These are phyloP conservation scores for Fusarium sp. DNA, from an alignment of 2,329 filamentous ascomycete genomes.

Conservation along the genomic window DNA sequence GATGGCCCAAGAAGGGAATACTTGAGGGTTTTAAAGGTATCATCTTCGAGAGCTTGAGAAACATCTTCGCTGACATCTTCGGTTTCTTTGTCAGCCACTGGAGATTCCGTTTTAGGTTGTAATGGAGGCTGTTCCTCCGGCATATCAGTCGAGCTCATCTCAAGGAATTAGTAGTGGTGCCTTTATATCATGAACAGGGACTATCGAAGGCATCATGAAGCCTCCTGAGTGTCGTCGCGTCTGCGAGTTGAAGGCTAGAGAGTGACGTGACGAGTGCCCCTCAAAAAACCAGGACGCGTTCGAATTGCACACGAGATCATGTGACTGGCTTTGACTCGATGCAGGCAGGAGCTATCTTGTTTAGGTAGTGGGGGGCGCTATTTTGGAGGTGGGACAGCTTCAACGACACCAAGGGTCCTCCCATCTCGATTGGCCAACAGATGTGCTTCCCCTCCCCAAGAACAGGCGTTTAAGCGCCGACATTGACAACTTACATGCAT, in stretches of 20 bases:
- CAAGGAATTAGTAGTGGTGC: conserved; percentile 14
- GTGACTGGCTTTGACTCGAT: conserved; percentile 18
- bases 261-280: conserved; percentile 37
- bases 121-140: conserved; percentile 27
- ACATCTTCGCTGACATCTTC: conserved; percentile 8
- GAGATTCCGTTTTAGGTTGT: conserved; percentile 6
- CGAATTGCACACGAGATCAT: conserved; percentile 41
- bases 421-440: conserved; percentile 38
- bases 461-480: conserved; percentile 48
- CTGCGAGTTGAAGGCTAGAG: conserved; percentile 7
- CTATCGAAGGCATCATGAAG: conserved; percentile 37
- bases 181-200: conserved; percentile 1
- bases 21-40: conserved; percentile 71
- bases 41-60: conserved; percentile 11
- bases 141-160: conserved; percentile 33
- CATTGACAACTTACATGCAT: conserved; percentile 44
- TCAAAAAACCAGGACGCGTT: conserved; percentile 29
- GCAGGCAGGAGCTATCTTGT: conserved; percentile 8
- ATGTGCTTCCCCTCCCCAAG: conserved; percentile 39
- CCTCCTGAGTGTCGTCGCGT: conserved; percentile 35
- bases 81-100: conserved; percentile 2
- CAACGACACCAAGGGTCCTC: conserved; percentile 43
- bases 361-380: conserved; percentile 38
- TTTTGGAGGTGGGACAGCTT: conserved; percentile 41
- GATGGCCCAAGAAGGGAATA: conserved; percentile 92